Base-by-base conservation (phyloP, 352 stramenopile species). In the Phytophthora megakarya region DNA sequence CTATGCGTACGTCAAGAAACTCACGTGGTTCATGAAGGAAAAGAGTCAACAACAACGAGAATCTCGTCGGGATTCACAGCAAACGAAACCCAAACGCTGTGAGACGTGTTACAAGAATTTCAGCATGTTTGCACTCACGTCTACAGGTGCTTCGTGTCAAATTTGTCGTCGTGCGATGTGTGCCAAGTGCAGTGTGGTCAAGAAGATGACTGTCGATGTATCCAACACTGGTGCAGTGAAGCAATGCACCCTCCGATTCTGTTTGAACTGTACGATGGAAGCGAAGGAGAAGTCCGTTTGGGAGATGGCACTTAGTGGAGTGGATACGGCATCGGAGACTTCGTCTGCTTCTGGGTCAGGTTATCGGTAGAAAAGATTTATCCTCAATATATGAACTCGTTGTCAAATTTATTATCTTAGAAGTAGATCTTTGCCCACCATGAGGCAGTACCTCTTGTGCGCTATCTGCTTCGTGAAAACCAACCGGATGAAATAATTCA, bases 201-300 rank as follows among this genome's bases (percentile, higher is more conserved):
- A 87, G 57, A 80, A 78, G 11, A 70, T 87, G 55, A 75, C 73
- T 1, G 56, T 89, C 26, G 75, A 89, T 52, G 59, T 86, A 22
- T 64, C 69, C 3, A 52, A 28, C 12, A 67, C 77, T 16, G 60
- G 46, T 0, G 57, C 58, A 28, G 61, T 78, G 16, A 61, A 47
- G 26, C 70, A 86, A 25, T 67, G 61, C 12, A 37, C 67, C 30
- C 53, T 86, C 3, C 58, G 60, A 12, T 67, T 67, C 35, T 67
- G 60, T 18, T 33, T 67, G 42, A 67, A 56, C 18, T 67, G 50
- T 32, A 21, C 62, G 8, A 56, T 62, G 60, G 60, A 67, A n/a
- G 60, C 60, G 3, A 67, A 67, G 35, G 60, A 67, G 23, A 44
- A 67, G 16, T 67, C 60, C 21, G 50, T 67, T 5, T 67, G 60